phyloP scores from a whole-genome alignment of 176 grass and related monocot genomes.

The Avena eriantha region DNA sequence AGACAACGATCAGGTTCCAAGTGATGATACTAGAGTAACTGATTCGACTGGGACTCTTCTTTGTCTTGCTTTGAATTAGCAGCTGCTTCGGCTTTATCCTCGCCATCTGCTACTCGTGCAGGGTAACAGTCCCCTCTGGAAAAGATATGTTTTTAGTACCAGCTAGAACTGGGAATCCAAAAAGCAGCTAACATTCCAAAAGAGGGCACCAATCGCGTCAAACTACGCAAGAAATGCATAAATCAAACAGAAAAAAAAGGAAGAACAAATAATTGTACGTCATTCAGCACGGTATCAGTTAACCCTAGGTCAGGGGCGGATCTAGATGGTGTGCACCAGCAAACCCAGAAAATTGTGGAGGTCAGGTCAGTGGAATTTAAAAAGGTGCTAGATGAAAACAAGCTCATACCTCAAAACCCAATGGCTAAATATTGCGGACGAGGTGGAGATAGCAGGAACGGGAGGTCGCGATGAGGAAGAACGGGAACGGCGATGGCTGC shows the following conservation, averaged over 20 bases:
- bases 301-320: slow-evolving; percentile 10
- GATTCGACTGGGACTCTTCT: slow-evolving; percentile 66
- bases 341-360: not conserved
- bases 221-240: not conserved
- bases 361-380: not conserved
- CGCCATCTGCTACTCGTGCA: slow-evolving; percentile 48
- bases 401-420: slow-evolving; percentile 20
- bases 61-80: slow-evolving; percentile 77
- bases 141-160: slow-evolving; percentile 18
- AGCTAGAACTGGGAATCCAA: not conserved
- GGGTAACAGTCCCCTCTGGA: not conserved
- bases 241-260: not conserved
- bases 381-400: not conserved
- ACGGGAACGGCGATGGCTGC: not conserved
- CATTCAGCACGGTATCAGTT: slow-evolving; percentile 9
- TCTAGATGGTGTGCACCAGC: not conserved
- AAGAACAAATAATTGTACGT: not conserved
- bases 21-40: slow-evolving; percentile 66
- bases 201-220: not conserved
- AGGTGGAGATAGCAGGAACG: slow-evolving; percentile 4
- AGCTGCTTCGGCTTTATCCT: slow-evolving; percentile 83
- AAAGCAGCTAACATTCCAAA: slow-evolving; percentile 5
- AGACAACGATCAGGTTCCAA: slow-evolving; percentile 63
- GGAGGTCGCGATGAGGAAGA: not conserved
- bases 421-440: not conserved